Conservation (phyloP, 768 basidiomycete species). For the Arthromyces matolae region DNA sequence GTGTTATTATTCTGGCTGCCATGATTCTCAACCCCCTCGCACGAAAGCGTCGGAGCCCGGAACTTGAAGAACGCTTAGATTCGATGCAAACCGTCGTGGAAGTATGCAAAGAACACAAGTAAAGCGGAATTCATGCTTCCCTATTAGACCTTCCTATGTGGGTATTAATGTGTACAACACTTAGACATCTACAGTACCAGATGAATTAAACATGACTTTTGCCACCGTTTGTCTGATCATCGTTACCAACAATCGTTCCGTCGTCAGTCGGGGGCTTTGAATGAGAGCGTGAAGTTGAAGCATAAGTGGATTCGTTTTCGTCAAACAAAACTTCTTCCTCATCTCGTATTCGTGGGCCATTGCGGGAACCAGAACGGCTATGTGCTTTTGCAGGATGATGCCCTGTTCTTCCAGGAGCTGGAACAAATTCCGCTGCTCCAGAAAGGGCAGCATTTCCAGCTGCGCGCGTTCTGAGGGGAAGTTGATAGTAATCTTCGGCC, state of each 20-base stretch:
- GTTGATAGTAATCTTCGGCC: constrained; percentile 63
- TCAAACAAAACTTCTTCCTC: constrained; percentile 62
- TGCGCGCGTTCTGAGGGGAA: constrained; percentile 50
- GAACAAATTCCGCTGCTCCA: constrained; percentile 63
- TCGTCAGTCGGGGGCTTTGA: constrained; percentile 43
- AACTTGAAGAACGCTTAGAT: constrained; percentile 10
- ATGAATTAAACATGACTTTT: constrained; percentile 13
- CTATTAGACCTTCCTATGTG: no score
- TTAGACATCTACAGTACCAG: neutral
- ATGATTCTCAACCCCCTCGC: constrained; percentile 64
- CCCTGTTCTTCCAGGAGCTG: constrained; percentile 36
- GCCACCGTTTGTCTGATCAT: constrained; percentile 30
- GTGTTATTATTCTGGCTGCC: constrained; percentile 55
- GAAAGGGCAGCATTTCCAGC: constrained; percentile 39
- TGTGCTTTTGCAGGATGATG: constrained; percentile 10
- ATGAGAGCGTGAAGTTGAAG: constrained; percentile 38
- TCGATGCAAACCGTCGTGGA: no score
- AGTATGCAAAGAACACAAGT: no score
- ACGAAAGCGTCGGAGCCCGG: constrained; percentile 28
- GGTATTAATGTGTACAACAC: constrained; percentile 15
- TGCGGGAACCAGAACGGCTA: constrained; percentile 18
- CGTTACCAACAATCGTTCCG: constrained; percentile 32
- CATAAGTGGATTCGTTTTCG: constrained; percentile 47
- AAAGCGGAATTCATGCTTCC: no score
- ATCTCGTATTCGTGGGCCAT: constrained; percentile 31